phyloP scores from a whole-genome alignment of 139 green algal species.

The Tetradesmus lagerheimii region DNA sequence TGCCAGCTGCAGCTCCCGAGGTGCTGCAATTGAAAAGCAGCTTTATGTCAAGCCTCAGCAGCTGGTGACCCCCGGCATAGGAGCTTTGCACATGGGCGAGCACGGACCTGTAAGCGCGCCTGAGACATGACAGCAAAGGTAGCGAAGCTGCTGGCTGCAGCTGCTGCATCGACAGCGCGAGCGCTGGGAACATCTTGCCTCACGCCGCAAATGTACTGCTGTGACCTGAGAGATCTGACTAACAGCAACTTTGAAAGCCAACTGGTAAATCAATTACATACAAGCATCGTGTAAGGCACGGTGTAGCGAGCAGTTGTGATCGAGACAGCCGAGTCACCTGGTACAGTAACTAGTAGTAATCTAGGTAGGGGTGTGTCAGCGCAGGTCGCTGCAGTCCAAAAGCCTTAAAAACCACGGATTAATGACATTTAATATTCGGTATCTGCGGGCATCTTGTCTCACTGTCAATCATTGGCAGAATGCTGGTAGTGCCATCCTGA shows the following conservation, averaged over 20 bases:
- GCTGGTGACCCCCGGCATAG: not conserved
- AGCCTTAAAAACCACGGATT: too few relatives aligned
- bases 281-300: not conserved
- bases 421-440: not conserved
- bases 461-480: not conserved
- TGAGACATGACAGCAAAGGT: not conserved
- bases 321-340: not conserved
- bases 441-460: not conserved
- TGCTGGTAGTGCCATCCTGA: too few relatives aligned
- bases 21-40: not conserved
- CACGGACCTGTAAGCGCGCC: not conserved
- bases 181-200: not conserved
- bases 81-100: not conserved
- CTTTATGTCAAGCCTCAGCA: not conserved
- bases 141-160: slow-evolving; percentile 16
- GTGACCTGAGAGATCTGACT: not conserved
- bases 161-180: slow-evolving; percentile 20
- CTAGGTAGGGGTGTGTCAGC: not conserved
- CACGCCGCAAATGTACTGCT: not conserved
- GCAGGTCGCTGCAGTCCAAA: not conserved
- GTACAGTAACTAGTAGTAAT: not conserved
- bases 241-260: not conserved
- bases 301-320: not conserved
- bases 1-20: slow-evolving; percentile 26
- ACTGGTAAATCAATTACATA: not conserved